Evolutionary conservation across 305 asterid genomes (phyloP), one percentile per base, ranked within the genome.

Genomic region (Fraxinus paxiana): DNA sequence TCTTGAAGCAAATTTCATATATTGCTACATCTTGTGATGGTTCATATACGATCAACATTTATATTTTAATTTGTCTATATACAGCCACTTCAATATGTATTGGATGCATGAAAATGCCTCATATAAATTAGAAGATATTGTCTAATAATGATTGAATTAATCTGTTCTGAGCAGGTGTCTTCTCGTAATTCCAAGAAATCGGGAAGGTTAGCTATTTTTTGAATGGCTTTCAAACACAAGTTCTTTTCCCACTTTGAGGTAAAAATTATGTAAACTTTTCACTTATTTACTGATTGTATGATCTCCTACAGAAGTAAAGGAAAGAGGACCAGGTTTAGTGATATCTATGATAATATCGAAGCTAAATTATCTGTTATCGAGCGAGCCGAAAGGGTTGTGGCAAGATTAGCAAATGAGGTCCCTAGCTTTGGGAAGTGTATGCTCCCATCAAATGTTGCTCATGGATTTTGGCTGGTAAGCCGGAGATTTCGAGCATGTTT

Each of bases 381-480:
- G 85, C 84, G 91, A 84, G 97, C 97, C 2, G 92, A 83, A 38
- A 86, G 83, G 85, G 80, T 90, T 1, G 86, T 90, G 34, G 76
- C 88, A 1, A 75, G 82, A 59, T 78, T 90, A 24, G 89, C 76
- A 30, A 86, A 87, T 59, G 87, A 89, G 43, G 73, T 77, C 20
- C 99, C 98, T 17, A 84, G 80, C 86, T 91, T 94, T 81, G 28
- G 86, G 3, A 95, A 95, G 88, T 89, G 91, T 59, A 93, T 95
- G 99, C 97, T 91, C 85, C 97, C 96, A 22, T 94, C 99, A 18
- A 93, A 91, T 77, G 99, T 95, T 56, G 80, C 91, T 69, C 92
- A 88, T 82, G 94, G 99, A 72, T 95, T 95, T 88, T 95, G 98
- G 99, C 76, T 95, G 92, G 98, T 95, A 89, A 87, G 90, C 54